Evolutionary conservation across 768 basidiomycete genomes (phyloP), one percentile per base, ranked within the genome.

Genomic region (Pleurotus cornucopiae): DNA sequence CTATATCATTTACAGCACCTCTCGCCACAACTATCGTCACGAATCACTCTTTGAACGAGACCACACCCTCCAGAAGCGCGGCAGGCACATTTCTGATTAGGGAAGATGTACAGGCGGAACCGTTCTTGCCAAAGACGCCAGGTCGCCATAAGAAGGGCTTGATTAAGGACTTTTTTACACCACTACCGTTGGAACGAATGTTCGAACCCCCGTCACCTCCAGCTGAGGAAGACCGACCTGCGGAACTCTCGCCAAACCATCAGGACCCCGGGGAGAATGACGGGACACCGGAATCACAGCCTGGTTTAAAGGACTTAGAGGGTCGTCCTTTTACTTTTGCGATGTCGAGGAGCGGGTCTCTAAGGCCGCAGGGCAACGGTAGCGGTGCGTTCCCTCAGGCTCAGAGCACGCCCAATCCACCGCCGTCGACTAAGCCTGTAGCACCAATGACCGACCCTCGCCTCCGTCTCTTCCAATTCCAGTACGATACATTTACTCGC

Each of bases 401-500:
- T 30, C 80, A 84, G 57, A 85, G 85, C 62, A 88, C 85, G 0
- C 86, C 87, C 21, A 71, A 71, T 57, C 71, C 73, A 16, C 67
- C 71, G 21, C 57, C 66, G 48, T 61, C 62, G 45, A 57, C 69
- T 39, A 63, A 67, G 26, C 60, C 62, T 30, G 59, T 63, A 4
- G 67, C 74, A 23, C 75, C 76, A 30, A 43, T 71, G 23, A 88
- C 85, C 23, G 90, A 92, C 64, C 85, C 90, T 2, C 85, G 86
- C 25, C 80, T 94, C 9, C 85, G 88, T 11, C 78, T 98, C 38
- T 98, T 98, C 72, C 89, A 94, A 65, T 90, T 94, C 51, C 86
- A 93, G 61, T 98, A 98, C 65, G 96, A 99, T 69, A 98, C 96
- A 0, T 95, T 91, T 66, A 99, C 96, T 1, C 84, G 94, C 44